These are phyloP conservation scores for Alternaria metachromatica DNA, from an alignment of 2,329 filamentous ascomycete species.

Conservation along the genomic window DNA sequence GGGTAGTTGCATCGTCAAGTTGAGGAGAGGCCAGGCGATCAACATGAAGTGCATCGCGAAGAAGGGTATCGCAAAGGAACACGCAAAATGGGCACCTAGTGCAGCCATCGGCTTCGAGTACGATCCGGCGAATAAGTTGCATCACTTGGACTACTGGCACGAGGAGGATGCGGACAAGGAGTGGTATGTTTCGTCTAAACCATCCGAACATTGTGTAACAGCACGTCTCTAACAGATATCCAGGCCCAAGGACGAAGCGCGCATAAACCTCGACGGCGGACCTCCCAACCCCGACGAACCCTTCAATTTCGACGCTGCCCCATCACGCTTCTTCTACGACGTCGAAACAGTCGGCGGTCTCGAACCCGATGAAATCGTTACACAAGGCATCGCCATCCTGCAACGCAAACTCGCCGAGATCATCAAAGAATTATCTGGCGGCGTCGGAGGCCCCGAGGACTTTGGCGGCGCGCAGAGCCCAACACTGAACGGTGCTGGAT, in stretches of 20 bases:
- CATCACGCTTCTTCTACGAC: constrained; percentile 88
- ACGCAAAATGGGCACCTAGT: constrained; percentile 96
- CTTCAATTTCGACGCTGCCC: constrained; percentile 90
- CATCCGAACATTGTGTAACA: background rate
- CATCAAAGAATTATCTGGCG: constrained; percentile 68
- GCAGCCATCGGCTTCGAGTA: constrained; percentile 96
- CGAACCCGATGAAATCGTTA: constrained; percentile 87
- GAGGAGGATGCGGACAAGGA: constrained; percentile 84
- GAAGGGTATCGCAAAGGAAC: constrained; percentile 98
- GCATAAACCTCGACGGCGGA: constrained; percentile 76
- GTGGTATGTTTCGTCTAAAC: constrained; percentile 69
- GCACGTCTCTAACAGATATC: background rate
- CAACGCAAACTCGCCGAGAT: constrained; percentile 89
- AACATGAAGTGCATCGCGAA: constrained; percentile 92
- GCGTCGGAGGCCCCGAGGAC: constrained; percentile 60
- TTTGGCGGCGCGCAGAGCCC: constrained; percentile 72
- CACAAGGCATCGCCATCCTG: constrained; percentile 84
- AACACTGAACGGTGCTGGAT: constrained; percentile 57
- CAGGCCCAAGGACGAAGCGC: constrained; percentile 84
- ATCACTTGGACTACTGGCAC: constrained; percentile 93
- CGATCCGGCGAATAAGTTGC: constrained; percentile 94
- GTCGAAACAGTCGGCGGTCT: constrained; percentile 88
- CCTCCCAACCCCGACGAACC: constrained; percentile 78
- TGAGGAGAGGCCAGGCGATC: constrained; percentile 87
- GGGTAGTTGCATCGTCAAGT: constrained; percentile 86